Evolutionary conservation across 176 grass and related monocot genomes (phyloP).

Genomic region (Avena eriantha): DNA sequence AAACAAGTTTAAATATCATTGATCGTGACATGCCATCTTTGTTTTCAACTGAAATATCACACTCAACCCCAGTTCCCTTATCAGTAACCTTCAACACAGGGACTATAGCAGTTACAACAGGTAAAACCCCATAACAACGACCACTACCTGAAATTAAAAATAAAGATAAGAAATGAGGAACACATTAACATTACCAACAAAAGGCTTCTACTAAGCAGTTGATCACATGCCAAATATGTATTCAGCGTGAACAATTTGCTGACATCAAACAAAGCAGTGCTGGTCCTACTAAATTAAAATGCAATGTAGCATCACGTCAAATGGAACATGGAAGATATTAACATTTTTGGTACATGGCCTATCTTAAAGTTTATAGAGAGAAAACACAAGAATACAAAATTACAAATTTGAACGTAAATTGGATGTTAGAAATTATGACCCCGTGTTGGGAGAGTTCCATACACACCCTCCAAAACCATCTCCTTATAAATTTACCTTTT

Average conservation of each 20-base stretch:
- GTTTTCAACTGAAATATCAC: slow-evolving; percentile 96
- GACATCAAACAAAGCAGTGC: not conserved
- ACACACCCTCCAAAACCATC: not conserved
- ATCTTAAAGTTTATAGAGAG: slow-evolving; percentile 13
- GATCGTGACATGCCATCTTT: slow-evolving; percentile 97
- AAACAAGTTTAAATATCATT: slow-evolving; percentile 66
- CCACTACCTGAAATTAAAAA: slow-evolving; percentile 59
- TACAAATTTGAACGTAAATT: not conserved
- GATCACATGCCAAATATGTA: slow-evolving; percentile 6
- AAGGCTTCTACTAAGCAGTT: slow-evolving; percentile 25
- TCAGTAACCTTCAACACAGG: slow-evolving; percentile 81
- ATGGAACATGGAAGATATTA: not conserved
- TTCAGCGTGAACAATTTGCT: not conserved
- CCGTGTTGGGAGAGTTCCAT: not conserved
- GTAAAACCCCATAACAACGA: slow-evolving; percentile 65
- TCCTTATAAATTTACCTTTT: not conserved
- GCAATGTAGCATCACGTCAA: not conserved
- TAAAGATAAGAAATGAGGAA: slow-evolving; percentile 34
- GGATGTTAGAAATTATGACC: not conserved
- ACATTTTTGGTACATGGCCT: slow-evolving; percentile 9
- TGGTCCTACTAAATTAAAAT: not conserved
- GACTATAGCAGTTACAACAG: slow-evolving; percentile 73
- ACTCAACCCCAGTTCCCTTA: slow-evolving; percentile 63
- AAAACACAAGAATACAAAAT: not conserved
- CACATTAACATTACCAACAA: not conserved